Evolutionary conservation across 179 eudicot genomes (phyloP).

Genomic region (Monotropa hypopitys): DNA sequence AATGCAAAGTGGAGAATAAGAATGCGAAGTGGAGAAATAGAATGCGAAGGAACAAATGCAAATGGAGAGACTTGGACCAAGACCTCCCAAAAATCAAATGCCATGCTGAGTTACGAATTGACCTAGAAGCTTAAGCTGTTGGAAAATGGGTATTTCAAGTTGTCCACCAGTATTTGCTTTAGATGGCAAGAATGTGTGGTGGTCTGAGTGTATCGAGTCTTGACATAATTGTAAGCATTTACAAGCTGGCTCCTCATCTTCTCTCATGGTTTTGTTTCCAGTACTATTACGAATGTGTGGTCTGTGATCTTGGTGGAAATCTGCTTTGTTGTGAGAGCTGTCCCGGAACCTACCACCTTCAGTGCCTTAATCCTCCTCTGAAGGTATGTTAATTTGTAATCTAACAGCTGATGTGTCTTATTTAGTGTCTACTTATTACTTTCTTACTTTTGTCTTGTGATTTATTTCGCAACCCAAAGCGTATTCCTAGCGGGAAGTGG

Average conservation of each 20-base stretch:
- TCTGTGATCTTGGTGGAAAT: slow-evolving; percentile 77
- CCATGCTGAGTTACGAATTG: neutral
- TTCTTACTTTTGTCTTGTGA: slow-evolving; percentile 4
- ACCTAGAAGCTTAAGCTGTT: too few relatives aligned
- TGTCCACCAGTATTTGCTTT: neutral
- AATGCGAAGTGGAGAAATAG: neutral
- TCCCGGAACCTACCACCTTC: slow-evolving; percentile 70
- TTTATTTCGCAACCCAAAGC: slow-evolving; percentile 23
- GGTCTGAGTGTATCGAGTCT: neutral
- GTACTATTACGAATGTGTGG: slow-evolving; percentile 69
- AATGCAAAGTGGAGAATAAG: neutral
- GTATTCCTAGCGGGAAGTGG: slow-evolving; percentile 75
- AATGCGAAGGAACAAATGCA: neutral
- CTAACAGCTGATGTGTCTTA: neutral
- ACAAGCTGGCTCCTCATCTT: slow-evolving; percentile 5
- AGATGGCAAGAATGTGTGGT: neutral
- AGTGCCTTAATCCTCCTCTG: slow-evolving; percentile 80
- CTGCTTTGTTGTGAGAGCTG: slow-evolving; percentile 78
- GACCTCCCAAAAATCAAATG: neutral
- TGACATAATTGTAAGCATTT: neutral
- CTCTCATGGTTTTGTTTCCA: slow-evolving; percentile 24
- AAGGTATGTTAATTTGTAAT: slow-evolving; percentile 31
- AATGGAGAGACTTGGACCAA: neutral
- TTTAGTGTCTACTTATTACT: neutral
- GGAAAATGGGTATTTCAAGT: neutral